Evolutionary conservation across 1,284 basidiomycete species (phyloP).

Genomic region (Apiotrichum laibachii): DNA sequence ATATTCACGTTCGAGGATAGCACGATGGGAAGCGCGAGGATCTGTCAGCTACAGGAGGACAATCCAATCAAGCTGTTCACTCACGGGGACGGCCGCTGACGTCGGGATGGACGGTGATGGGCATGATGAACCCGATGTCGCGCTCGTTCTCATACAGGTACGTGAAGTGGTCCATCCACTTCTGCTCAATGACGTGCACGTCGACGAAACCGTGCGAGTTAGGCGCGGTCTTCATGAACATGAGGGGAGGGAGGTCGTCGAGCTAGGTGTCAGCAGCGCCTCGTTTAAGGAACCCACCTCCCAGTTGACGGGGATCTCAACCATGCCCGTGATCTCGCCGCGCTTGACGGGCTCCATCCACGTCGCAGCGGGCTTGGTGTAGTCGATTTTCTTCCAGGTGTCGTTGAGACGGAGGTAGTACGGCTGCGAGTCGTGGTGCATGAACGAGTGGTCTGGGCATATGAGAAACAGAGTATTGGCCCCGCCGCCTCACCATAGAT

Average conservation of each 20-base stretch:
- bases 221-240: constrained; percentile 66
- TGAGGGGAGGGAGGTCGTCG: constrained; percentile 68
- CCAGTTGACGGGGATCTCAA: constrained; percentile 73
- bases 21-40: neutral
- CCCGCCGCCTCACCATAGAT: constrained; percentile 59
- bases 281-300: constrained; percentile 27
- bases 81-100: constrained; percentile 57
- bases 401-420: constrained; percentile 69
- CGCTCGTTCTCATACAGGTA: constrained; percentile 58
- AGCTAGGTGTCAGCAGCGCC: constrained; percentile 16
- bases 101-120: constrained; percentile 74
- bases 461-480: neutral
- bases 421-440: constrained; percentile 60
- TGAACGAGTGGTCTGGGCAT: constrained; percentile 57
- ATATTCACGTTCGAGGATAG: neutral
- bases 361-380: constrained; percentile 58
- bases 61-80: constrained; percentile 7
- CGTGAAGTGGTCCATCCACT: constrained; percentile 72
- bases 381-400: constrained; percentile 71
- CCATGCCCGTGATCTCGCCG: constrained; percentile 66
- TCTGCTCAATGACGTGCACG: constrained; percentile 64
- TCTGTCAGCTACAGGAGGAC: neutral
- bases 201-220: constrained; percentile 76
- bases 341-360: constrained; percentile 74
- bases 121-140: constrained; percentile 60